A percentile compares a stretch with the other conserved stretches of the same genome.
Conservation (phyloP, 805 yeast genomes). For the Priceomyces medius region DNA sequence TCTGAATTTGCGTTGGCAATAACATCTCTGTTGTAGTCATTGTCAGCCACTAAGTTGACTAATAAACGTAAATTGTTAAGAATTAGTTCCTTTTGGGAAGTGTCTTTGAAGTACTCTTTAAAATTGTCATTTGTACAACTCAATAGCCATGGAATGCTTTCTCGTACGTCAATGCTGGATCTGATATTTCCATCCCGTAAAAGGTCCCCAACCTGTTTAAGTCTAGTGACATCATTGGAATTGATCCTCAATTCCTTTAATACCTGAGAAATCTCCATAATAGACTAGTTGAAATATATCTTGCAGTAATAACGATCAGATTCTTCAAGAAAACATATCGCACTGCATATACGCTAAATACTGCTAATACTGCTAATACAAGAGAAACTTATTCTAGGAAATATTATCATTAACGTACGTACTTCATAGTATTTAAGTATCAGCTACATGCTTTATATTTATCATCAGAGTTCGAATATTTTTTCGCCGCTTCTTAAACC, state of each 20-base stretch:
- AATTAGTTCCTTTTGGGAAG: constrained; percentile 3
- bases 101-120: background rate
- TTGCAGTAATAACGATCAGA: no score
- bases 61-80: constrained; percentile 27
- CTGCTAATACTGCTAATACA: no score
- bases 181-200: constrained; percentile 23
- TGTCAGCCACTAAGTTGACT: constrained; percentile 37
- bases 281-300: background rate
- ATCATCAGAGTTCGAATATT: constrained; percentile 43
- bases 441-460: background rate
- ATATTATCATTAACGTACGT: background rate
- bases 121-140: constrained; percentile 5
- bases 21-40: constrained; percentile 20
- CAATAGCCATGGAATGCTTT: constrained; percentile 8
- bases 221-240: background rate
- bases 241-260: background rate
- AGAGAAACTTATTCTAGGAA: no score
- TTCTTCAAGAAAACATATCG: no score
- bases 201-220: constrained; percentile 16
- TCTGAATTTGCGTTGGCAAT: constrained; percentile 5
- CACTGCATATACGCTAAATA: no score
- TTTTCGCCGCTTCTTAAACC: constrained; percentile 73
- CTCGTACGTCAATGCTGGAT: constrained; percentile 7
- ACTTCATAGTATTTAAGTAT: background rate
- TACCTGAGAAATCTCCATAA: background rate